Evolutionary conservation across 2,329 filamentous ascomycete genomes (phyloP).

Genomic region (Penicillium sumatraense): DNA sequence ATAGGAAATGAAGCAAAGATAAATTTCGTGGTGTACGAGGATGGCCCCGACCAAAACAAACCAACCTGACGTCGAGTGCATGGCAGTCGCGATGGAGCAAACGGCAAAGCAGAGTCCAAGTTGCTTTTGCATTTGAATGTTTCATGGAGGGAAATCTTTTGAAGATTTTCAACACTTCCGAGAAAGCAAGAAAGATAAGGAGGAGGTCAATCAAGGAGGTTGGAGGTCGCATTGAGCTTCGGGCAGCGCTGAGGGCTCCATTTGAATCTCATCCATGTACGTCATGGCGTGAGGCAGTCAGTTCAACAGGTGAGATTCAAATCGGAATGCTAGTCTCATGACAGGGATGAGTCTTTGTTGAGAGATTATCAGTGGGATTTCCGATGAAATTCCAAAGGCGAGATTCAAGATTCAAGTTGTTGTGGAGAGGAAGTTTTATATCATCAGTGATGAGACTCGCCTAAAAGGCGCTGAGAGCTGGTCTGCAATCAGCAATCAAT

Average conservation of each 20-base stretch:
- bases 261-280: constrained; percentile 31
- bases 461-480: too few relatives aligned
- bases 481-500: too few relatives aligned
- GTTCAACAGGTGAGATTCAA: constrained; percentile 24
- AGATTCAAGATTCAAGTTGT: not conserved
- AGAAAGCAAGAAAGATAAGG: too few relatives aligned
- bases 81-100: constrained; percentile 20
- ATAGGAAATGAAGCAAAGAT: too few relatives aligned
- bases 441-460: too few relatives aligned
- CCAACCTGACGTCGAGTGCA: constrained; percentile 11
- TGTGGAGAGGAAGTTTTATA: too few relatives aligned
- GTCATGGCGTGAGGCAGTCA: constrained; percentile 23
- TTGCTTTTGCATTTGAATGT: too few relatives aligned
- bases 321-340: constrained; percentile 5
- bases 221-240: not conserved
- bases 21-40: too few relatives aligned
- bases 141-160: not conserved
- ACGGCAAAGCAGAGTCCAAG: not conserved
- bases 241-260: constrained; percentile 18
- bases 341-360: not conserved
- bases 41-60: not conserved
- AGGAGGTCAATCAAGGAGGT: not conserved
- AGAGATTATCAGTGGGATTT: not conserved
- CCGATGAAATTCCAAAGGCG: too few relatives aligned
- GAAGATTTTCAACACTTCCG: not conserved